Conservation (phyloP, 495 filamentous ascomycete species). For the Penicillium cosmopolitanum region DNA sequence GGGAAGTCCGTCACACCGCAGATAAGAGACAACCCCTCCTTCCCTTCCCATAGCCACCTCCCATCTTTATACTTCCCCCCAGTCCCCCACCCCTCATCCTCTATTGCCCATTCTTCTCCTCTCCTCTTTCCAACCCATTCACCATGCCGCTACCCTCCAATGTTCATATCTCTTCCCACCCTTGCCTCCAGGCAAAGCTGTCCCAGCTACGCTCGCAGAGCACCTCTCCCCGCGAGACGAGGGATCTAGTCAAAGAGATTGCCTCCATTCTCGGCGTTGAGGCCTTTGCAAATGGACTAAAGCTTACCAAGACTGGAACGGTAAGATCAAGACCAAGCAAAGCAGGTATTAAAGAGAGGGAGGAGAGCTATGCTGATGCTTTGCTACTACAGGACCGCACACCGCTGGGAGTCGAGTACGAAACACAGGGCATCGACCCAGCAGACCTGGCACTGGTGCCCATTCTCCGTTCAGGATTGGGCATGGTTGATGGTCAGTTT, state of each 20-base stretch:
- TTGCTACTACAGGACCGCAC: constrained; percentile 61
- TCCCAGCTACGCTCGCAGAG: constrained; percentile 78
- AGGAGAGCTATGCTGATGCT: not conserved
- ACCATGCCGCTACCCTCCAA: constrained; percentile 39
- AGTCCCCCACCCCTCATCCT: constrained; percentile 4
- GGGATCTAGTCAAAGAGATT: constrained; percentile 82
- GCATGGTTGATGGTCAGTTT: constrained; percentile 76
- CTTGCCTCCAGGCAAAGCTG: constrained; percentile 85
- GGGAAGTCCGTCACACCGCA: constrained; percentile 4
- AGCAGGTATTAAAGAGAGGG: not conserved
- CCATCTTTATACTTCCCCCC: constrained; percentile 18
- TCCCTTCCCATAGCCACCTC: constrained; percentile 3
- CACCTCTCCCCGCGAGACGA: constrained; percentile 75
- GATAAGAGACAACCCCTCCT: constrained; percentile 22
- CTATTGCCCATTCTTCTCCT: not conserved
- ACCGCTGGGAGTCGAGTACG: constrained; percentile 73
- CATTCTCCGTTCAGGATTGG: constrained; percentile 85
- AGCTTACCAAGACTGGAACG: constrained; percentile 43
- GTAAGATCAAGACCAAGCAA: constrained; percentile 17
- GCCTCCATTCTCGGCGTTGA: constrained; percentile 80
- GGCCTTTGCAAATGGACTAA: constrained; percentile 71
- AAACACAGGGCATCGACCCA: constrained; percentile 62
- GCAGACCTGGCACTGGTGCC: constrained; percentile 79
- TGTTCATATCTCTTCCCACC: constrained; percentile 83
- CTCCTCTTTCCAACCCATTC: not conserved